Conservation (phyloP, 805 yeast species). For the Ogataea pini region DNA sequence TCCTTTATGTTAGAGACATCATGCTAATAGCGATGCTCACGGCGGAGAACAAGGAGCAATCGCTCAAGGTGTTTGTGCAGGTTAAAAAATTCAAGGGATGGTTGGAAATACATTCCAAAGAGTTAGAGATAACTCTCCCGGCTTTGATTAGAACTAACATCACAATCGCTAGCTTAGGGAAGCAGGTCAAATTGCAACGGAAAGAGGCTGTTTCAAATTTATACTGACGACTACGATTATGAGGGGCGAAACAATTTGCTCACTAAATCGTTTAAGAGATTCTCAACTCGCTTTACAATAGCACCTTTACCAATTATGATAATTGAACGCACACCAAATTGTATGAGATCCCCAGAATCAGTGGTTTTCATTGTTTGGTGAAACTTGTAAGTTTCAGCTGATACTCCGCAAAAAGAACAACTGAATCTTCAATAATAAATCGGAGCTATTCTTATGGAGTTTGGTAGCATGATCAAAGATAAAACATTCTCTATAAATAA, state of each 20-base stretch:
- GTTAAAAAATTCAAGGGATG: constrained; percentile 11
- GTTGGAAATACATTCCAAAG: constrained; percentile 13
- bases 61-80: constrained; percentile 7
- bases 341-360: too few species aligned
- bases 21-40: constrained; percentile 11
- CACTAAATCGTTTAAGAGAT: too few species aligned
- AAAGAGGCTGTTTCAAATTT: constrained; percentile 8
- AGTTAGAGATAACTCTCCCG: constrained; percentile 8
- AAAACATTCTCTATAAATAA: too few species aligned
- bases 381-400: too few species aligned
- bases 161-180: constrained; percentile 13
- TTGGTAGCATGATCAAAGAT: too few species aligned
- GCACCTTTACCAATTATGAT: too few species aligned
- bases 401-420: too few species aligned
- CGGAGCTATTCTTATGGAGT: too few species aligned
- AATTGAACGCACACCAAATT: too few species aligned
- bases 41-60: constrained; percentile 12
- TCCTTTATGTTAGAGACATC: constrained; percentile 9
- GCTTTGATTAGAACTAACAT: constrained; percentile 12
- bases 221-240: neutral
- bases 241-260: neutral
- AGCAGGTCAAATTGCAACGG: constrained; percentile 8
- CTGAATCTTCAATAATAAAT: too few species aligned
- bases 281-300: too few species aligned
- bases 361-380: too few species aligned